phyloP scores from a whole-genome alignment of 768 basidiomycete species.

The Pleurotus giganteus region DNA sequence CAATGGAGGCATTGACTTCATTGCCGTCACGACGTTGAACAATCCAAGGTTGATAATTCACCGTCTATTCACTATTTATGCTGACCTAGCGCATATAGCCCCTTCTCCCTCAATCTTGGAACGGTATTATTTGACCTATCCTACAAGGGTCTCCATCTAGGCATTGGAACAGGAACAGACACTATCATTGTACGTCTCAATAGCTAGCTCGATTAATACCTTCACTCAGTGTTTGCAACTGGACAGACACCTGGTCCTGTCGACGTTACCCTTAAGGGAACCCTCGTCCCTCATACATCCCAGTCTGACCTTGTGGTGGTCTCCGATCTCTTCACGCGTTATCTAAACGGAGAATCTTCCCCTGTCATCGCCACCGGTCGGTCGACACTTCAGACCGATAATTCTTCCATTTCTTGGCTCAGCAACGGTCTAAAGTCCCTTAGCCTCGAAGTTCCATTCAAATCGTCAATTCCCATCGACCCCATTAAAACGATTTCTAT shows the following conservation, averaged over 20 bases:
- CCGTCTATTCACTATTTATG: not conserved
- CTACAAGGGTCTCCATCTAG: constrained; percentile 57
- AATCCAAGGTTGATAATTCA: constrained; percentile 49
- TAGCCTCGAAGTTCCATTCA: constrained; percentile 62
- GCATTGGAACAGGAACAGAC: constrained; percentile 50
- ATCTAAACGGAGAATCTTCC: constrained; percentile 62
- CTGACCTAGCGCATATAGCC: constrained; percentile 32
- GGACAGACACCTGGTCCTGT: constrained; percentile 51
- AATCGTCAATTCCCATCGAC: constrained; percentile 45
- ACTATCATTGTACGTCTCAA: constrained; percentile 46
- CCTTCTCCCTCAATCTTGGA: constrained; percentile 68
- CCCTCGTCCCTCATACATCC: constrained; percentile 51
- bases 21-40: constrained; percentile 50
- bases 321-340: constrained; percentile 66
- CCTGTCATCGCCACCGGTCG: constrained; percentile 58
- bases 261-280: constrained; percentile 55
- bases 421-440: constrained; percentile 57
- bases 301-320: constrained; percentile 44
- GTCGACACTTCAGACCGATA: constrained; percentile 57
- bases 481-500: constrained; percentile 68
- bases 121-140: constrained; percentile 61
- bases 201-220: not conserved
- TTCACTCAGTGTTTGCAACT: constrained; percentile 2
- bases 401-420: constrained; percentile 63
- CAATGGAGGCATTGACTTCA: constrained; percentile 64